phyloP scores from a whole-genome alignment of 768 basidiomycete species.

The Kwoniella heveanensis region DNA sequence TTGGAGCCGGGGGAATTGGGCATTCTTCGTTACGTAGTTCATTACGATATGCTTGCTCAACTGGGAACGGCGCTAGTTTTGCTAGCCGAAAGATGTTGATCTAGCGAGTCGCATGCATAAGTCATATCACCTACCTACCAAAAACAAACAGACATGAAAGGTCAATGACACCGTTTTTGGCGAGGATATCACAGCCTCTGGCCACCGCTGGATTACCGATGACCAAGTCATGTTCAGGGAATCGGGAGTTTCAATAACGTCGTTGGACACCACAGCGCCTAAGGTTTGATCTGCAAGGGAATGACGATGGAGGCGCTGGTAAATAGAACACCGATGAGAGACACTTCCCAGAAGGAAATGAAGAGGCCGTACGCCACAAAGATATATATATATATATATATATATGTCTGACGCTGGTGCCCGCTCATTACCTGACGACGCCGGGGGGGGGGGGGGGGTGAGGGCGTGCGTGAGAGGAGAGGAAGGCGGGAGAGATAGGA shows the following conservation, averaged over 20 bases:
- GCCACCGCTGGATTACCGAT: background rate
- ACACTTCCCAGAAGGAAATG: background rate
- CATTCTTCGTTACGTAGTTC: background rate
- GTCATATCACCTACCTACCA: background rate
- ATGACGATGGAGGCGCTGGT: constrained; percentile 1
- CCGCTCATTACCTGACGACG: background rate
- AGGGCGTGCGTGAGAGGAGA: background rate
- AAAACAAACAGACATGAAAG: too few relatives aligned
- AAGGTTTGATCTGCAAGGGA: background rate
- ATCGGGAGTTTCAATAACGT: background rate
- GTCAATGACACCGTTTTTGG: too few relatives aligned
- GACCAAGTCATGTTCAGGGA: background rate
- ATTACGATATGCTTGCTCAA: background rate
- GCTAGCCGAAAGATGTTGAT: too few relatives aligned
- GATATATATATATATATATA: too few relatives aligned
- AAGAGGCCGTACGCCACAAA: background rate
- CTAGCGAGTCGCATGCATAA: background rate
- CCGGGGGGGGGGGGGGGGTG: too few relatives aligned
- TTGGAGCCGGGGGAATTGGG: background rate
- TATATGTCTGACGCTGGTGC: too few relatives aligned
- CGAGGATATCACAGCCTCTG: too few relatives aligned
- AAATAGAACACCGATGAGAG: background rate
- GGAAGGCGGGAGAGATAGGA: background rate
- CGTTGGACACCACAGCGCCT: background rate
- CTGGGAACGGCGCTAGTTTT: background rate